Conservation (phyloP, 306 rosid species). For the Vigna radiata region DNA sequence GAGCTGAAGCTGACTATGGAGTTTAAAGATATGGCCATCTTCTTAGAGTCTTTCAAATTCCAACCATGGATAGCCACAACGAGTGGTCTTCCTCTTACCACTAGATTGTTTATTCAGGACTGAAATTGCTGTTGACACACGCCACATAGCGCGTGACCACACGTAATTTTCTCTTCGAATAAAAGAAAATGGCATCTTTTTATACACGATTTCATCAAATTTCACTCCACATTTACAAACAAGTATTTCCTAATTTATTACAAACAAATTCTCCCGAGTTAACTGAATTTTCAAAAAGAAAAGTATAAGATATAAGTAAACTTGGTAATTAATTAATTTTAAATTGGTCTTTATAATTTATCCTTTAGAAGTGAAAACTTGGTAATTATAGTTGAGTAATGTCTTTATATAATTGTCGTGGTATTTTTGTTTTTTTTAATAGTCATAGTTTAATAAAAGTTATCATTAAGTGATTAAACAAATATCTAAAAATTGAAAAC, state of each 20-base stretch:
- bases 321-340: not conserved
- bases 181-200: not conserved
- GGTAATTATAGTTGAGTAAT: not conserved
- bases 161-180: not conserved
- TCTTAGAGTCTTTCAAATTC: slow-evolving; percentile 46
- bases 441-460: not conserved
- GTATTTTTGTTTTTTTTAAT: not conserved
- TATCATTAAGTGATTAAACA: not conserved
- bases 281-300: not conserved
- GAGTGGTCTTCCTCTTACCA: slow-evolving; percentile 27
- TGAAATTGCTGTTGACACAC: slow-evolving; percentile 17
- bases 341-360: not conserved
- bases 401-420: too few relatives aligned
- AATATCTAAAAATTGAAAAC: not conserved
- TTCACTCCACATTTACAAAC: not conserved
- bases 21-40: slow-evolving; percentile 74
- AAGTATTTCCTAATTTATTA: not conserved
- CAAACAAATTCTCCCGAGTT: not conserved
- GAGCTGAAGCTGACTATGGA: slow-evolving; percentile 62
- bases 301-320: too few relatives aligned
- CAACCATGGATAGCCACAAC: slow-evolving; percentile 58
- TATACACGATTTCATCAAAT: not conserved
- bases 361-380: not conserved
- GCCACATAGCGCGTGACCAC: slow-evolving; percentile 36
- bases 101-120: slow-evolving; percentile 21